Conservation (phyloP, 129 eudicot genomes). For the Lactuca sativa region DNA sequence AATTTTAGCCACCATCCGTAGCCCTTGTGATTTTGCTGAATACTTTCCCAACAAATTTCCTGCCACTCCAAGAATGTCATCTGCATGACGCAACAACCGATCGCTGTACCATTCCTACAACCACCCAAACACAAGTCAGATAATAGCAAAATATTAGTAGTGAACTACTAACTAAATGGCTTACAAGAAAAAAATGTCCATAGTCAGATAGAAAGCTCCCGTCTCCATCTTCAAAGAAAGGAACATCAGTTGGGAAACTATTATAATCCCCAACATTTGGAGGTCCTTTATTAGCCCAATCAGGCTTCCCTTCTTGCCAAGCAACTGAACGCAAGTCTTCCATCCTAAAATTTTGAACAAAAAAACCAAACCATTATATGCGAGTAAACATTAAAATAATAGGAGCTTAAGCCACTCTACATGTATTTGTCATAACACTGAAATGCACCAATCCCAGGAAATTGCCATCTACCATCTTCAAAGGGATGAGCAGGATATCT, state of each 20-base stretch:
- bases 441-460: conserved; percentile 76
- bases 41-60: conserved; percentile 45
- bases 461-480: conserved; percentile 65
- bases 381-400: conserved; percentile 8
- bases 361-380: neutral
- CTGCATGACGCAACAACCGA: conserved; percentile 58
- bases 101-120: conserved; percentile 73
- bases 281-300: conserved; percentile 64
- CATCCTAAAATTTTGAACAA: conserved; percentile 37
- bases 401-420: conserved; percentile 31
- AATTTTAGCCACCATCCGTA: conserved; percentile 56
- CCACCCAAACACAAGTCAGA: neutral
- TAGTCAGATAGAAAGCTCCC: conserved; percentile 55
- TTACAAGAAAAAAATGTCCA: conserved; percentile 66
- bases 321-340: conserved; percentile 52
- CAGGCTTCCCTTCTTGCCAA: conserved; percentile 53
- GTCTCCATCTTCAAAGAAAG: conserved; percentile 55
- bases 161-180: conserved; percentile 23
- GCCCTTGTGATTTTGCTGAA: conserved; percentile 17
- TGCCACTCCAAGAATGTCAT: conserved; percentile 57
- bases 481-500: conserved; percentile 71
- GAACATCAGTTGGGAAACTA: conserved; percentile 51
- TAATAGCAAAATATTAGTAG: no score
- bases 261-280: conserved; percentile 53
- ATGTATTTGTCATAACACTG: conserved; percentile 75